These are phyloP conservation scores for Venturiaceae sp. DNA, from an alignment of 2,329 filamentous ascomycete genomes.

Conservation along the genomic window DNA sequence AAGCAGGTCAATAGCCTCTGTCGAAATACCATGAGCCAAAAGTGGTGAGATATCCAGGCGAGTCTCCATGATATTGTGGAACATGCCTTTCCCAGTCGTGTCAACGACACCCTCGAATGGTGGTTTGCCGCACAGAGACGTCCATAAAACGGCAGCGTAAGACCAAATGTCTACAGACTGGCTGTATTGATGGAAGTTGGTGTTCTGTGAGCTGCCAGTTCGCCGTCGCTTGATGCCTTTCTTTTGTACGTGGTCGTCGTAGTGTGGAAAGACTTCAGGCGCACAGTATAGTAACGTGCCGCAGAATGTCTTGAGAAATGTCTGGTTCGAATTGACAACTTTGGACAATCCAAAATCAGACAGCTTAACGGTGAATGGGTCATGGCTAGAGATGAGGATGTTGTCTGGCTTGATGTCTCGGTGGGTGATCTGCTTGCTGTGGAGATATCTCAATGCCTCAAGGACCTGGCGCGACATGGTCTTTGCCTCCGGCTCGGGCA, in stretches of 20 bases:
- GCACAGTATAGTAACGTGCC: slow-evolving; percentile 94
- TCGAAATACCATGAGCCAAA: slow-evolving; percentile 47
- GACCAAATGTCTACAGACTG: slow-evolving; percentile 97
- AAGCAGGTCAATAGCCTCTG: slow-evolving; percentile 63
- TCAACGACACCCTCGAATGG: slow-evolving; percentile 74
- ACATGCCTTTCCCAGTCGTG: slow-evolving; percentile 66
- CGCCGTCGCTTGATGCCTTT: slow-evolving; percentile 55
- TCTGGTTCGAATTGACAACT: slow-evolving; percentile 80
- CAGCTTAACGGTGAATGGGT: slow-evolving; percentile 76
- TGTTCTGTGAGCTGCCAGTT: slow-evolving; percentile 25
- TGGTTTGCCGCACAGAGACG: slow-evolving; percentile 65
- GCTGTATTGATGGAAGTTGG: slow-evolving; percentile 57
- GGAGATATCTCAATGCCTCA: slow-evolving; percentile 75
- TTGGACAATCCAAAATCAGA: slow-evolving; percentile 97
- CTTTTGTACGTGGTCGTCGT: slow-evolving; percentile 51
- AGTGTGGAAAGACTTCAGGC: slow-evolving; percentile 84
- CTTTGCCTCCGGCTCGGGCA: slow-evolving; percentile 61
- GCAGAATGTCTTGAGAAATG: slow-evolving; percentile 92
- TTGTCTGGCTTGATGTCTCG: slow-evolving; percentile 99
- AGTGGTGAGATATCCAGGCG: slow-evolving; percentile 59
- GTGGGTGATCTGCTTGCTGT: slow-evolving; percentile 83
- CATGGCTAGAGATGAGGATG: slow-evolving; percentile 67
- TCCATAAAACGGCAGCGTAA: slow-evolving; percentile 84
- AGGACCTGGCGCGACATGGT: slow-evolving; percentile 68
- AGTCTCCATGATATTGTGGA: slow-evolving; percentile 77